Evolutionary conservation across 208 protist genomes (phyloP).

Genomic region (Leishmania lainsoni): DNA sequence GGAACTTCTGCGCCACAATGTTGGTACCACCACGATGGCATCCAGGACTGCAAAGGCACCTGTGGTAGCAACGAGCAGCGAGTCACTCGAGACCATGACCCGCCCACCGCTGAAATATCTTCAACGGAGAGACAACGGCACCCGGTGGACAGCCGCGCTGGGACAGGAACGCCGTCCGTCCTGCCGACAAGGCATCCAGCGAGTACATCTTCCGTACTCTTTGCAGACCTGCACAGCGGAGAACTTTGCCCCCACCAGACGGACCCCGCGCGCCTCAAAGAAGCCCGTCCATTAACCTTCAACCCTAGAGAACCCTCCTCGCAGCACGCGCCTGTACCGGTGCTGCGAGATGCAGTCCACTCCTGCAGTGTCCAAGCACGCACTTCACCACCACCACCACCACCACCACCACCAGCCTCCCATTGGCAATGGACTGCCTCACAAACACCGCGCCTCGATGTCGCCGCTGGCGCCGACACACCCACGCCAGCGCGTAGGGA

Average conservation of each 20-base stretch:
- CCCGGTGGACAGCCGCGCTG: not conserved
- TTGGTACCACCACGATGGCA: not conserved
- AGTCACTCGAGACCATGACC: not conserved
- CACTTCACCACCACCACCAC: not conserved
- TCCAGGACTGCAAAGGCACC: not conserved
- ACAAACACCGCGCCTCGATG: not conserved
- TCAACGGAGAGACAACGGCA: not conserved
- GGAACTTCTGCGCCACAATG: not conserved
- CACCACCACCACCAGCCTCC: not conserved
- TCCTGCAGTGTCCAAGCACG: too few species aligned
- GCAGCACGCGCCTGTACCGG: not conserved
- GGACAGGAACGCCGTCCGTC: not conserved
- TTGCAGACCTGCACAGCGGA: not conserved
- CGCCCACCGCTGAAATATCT: not conserved
- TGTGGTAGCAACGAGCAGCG: not conserved
- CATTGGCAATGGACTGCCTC: not conserved
- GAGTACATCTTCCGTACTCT: not conserved
- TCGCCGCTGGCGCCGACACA: not conserved
- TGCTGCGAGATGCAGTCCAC: not conserved
- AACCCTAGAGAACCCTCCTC: too few species aligned
- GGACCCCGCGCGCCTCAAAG: not conserved
- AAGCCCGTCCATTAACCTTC: not conserved
- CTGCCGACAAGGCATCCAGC: not conserved
- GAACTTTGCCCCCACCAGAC: not conserved
- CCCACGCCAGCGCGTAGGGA: not conserved